phyloP scores from a whole-genome alignment of 345 rosid species.

The Hibiscus trionum region DNA sequence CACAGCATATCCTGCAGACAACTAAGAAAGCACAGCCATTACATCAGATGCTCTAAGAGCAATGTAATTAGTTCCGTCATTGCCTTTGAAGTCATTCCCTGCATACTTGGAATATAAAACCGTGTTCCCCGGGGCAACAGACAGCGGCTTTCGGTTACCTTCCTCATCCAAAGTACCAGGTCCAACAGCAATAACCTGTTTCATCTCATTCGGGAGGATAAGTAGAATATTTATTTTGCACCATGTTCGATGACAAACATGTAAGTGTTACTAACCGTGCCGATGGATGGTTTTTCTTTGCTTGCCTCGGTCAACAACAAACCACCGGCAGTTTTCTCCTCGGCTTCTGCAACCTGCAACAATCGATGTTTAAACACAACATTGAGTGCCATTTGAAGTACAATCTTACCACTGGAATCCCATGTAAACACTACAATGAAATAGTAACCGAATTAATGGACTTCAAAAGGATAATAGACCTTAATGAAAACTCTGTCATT shows the following conservation, averaged over 20 bases:
- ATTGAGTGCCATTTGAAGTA: not conserved
- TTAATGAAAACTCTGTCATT: constrained; percentile 81
- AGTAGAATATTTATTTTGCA: not conserved
- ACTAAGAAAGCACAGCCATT: constrained; percentile 84
- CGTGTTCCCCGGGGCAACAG: constrained; percentile 56
- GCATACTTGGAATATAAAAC: constrained; percentile 90
- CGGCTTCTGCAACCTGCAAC: constrained; percentile 77
- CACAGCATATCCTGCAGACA: not conserved
- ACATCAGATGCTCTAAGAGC: constrained; percentile 80
- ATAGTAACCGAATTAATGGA: not conserved
- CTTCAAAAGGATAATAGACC: constrained; percentile 27
- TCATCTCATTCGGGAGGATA: not conserved
- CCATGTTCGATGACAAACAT: not conserved
- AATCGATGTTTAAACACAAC: not conserved
- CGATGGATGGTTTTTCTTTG: constrained; percentile 93
- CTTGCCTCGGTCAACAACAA: constrained; percentile 71
- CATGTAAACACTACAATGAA: not conserved
- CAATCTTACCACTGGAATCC: not conserved
- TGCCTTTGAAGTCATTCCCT: constrained; percentile 80
- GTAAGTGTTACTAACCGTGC: constrained; percentile 40
- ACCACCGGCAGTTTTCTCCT: constrained; percentile 95
- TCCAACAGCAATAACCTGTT: constrained; percentile 79
- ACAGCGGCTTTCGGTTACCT: constrained; percentile 47
- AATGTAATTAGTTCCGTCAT: constrained; percentile 69
- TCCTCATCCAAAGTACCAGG: constrained; percentile 81